phyloP scores from a whole-genome alignment of 352 stramenopile genomes.

The Globisporangium sylvaticum region DNA sequence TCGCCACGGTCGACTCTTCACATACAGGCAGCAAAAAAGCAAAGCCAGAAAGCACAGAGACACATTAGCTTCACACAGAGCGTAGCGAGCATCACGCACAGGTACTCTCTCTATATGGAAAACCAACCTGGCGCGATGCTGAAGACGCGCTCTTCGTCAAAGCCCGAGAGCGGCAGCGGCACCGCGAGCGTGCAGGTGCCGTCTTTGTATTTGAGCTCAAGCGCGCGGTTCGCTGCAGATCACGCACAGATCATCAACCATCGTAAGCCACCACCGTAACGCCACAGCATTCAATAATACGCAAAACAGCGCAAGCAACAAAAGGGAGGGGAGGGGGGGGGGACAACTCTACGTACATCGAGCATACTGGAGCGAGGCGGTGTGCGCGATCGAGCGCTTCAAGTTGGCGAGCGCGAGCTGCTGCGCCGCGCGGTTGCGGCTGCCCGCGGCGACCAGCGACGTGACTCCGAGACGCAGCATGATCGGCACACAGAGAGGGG shows the following conservation, averaged over 20 bases:
- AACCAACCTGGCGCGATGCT: slow-evolving; percentile 56
- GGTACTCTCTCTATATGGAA: not conserved
- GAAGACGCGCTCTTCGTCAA: slow-evolving; percentile 78
- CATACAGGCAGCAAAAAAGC: not conserved
- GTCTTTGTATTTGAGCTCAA: slow-evolving; percentile 82
- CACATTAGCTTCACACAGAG: not conserved
- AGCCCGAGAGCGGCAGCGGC: slow-evolving; percentile 69
- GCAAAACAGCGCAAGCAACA: not conserved
- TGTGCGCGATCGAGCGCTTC: slow-evolving; percentile 18
- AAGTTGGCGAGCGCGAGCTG: slow-evolving; percentile 12
- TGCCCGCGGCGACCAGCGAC: not conserved
- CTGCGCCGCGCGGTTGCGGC: not conserved
- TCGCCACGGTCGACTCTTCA: slow-evolving; percentile 67
- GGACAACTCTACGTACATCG: slow-evolving; percentile 9
- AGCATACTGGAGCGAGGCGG: slow-evolving; percentile 14
- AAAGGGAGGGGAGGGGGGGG: not conserved
- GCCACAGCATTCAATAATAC: not conserved
- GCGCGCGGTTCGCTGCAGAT: slow-evolving; percentile 27
- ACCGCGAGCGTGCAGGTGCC: slow-evolving; percentile 70
- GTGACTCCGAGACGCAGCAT: slow-evolving; percentile 15
- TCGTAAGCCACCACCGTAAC: not conserved
- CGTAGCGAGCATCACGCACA: not conserved
- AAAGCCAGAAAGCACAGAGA: not conserved
- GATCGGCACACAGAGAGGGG: not conserved
- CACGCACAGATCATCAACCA: not conserved